Evolutionary conservation across 169 alveolate genomes (phyloP), one percentile per base, ranked within the genome.

Genomic region (Eimeria tenella): DNA sequence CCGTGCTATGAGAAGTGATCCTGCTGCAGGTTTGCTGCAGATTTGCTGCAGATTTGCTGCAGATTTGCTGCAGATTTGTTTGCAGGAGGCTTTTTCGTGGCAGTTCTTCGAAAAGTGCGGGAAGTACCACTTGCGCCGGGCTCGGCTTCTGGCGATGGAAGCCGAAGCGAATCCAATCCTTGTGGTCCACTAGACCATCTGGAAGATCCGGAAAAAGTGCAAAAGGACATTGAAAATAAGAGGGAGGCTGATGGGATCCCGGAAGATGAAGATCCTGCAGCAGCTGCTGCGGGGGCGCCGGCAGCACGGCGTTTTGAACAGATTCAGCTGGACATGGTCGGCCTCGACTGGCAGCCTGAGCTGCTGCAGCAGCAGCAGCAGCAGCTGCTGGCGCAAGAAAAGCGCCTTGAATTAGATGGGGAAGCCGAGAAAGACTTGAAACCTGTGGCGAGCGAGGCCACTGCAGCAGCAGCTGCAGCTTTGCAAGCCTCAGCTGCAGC

Each of bases 51-150:
- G 42, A 31, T 31, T 31, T 31, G 42, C 42, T 31, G 42, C 42
- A 31, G 42, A 0, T 31, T 31, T 31, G 42, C 42, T 31, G 42
- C 42, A 1, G 42, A 31, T 83, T 17, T 31, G 11, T 83, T n/a
- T 19, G 17, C 88, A 90, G 98, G 99, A 50, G 99, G 99, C 56
- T 98, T 98, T 93, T 98, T 97, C 95, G 96, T 98, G 21, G 97
- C 99, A 21, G 93, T 98, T 19, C 88, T 98, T 62, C 96, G 95
- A 92, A 97, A 94, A 63, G 53, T 19, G 21, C 60, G 65, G 23
- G 89, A 82, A 15, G 68, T 84, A 50, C 94, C 94, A 19, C 50
- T n/a, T 77, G 21, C 25, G 52, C 23, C 74, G 23, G 10, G 6
- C n/a, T 21, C 75, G 90, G 5, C 56, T 52, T 10, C 19, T 23